phyloP scores from a whole-genome alignment of 768 basidiomycete species.

The Suillus subaureus region DNA sequence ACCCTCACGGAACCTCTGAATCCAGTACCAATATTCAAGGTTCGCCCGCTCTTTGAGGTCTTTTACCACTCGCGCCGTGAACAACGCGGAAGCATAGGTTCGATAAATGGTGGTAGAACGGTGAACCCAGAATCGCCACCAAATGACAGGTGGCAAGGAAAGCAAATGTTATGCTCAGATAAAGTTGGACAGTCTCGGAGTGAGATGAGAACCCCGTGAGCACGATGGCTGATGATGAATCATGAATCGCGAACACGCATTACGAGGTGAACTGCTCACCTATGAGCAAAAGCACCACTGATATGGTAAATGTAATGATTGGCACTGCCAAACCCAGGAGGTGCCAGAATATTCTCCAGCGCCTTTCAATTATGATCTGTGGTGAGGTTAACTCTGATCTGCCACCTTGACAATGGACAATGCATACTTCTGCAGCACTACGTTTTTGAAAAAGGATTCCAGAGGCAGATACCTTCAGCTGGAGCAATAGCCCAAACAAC shows the following conservation, averaged over 20 bases:
- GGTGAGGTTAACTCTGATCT: neutral
- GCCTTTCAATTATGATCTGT: neutral
- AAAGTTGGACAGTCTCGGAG: neutral
- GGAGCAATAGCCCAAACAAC: neutral
- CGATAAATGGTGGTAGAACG: neutral
- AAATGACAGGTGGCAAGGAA: neutral
- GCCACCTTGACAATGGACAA: neutral
- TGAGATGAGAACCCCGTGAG: neutral
- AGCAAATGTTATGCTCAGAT: neutral
- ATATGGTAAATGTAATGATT: neutral
- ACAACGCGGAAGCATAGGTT: neutral
- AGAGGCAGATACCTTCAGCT: neutral
- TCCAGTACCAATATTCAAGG: neutral
- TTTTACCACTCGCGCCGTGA: no score
- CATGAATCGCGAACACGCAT: neutral
- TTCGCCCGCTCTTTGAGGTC: no score
- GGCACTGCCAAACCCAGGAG: neutral
- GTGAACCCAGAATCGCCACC: neutral
- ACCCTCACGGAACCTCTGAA: neutral
- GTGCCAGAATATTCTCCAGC: neutral
- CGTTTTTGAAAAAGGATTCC: neutral
- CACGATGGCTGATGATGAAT: neutral
- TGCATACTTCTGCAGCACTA: neutral
- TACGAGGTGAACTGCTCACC: neutral
- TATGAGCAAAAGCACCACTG: neutral